A percentile compares a stretch with the other conserved stretches of the same genome.
Evolutionary conservation across 2,329 filamentous ascomycete species (phyloP).

Genomic region (Fusarium sp.): DNA sequence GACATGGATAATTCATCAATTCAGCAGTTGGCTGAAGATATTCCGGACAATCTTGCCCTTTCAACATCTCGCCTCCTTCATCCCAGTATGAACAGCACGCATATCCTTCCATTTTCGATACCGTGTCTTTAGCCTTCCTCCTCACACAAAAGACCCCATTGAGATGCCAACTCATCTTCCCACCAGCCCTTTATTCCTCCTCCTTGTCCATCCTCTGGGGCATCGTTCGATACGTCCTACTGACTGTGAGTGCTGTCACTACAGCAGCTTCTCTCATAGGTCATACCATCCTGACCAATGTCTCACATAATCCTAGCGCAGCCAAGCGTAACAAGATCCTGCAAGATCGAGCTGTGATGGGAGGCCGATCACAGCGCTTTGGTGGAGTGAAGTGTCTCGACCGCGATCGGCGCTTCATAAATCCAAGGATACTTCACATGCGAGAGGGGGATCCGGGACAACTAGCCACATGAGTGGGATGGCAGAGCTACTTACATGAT

Average conservation of each 20-base stretch:
- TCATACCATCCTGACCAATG: slow-evolving; percentile 37
- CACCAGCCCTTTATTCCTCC: not conserved
- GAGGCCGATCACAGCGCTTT: slow-evolving; percentile 56
- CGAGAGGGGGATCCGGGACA: not conserved
- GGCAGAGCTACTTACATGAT: slow-evolving; percentile 19
- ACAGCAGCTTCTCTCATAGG: slow-evolving; percentile 48
- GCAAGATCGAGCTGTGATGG: slow-evolving; percentile 52
- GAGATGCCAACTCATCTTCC: not conserved
- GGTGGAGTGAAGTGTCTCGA: slow-evolving; percentile 56
- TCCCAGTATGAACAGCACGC: not conserved
- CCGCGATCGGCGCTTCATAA: slow-evolving; percentile 48
- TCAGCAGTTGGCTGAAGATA: not conserved
- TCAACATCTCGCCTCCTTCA: not conserved
- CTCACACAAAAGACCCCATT: not conserved
- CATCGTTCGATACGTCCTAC: slow-evolving; percentile 48
- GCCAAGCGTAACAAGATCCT: slow-evolving; percentile 60
- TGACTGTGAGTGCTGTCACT: slow-evolving; percentile 47
- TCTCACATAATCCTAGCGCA: slow-evolving; percentile 50
- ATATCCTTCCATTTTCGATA: not conserved
- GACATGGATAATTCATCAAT: not conserved
- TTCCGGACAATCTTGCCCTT: not conserved
- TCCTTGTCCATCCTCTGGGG: slow-evolving; percentile 19
- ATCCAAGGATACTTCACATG: slow-evolving; percentile 6
- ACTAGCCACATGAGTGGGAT: slow-evolving; percentile 17
- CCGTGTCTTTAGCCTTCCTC: not conserved